Evolutionary conservation across 495 filamentous ascomycete species (phyloP), one percentile per base, ranked within the genome.

Genomic region (Rostrohypoxylon terebratum): DNA sequence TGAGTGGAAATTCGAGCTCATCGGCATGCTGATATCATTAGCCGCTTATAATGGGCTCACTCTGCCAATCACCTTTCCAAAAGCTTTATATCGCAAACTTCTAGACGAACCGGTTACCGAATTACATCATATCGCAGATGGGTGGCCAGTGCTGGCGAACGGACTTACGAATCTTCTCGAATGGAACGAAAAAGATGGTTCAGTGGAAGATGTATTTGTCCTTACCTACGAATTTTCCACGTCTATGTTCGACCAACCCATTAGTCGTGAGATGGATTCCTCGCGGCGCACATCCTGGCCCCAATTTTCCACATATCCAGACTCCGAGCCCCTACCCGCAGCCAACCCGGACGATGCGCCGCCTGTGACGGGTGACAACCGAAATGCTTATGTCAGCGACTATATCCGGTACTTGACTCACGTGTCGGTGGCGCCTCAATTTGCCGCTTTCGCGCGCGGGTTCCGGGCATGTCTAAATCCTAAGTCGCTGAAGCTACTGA

Each of bases 1-100:
- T 1, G 81, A 93, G 4, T 94, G 95, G 85, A 95, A 94, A 71
- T 98, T 92, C 75, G 94, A 99, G 78, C 86, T 98, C 2, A 81
- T 97, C 34, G 96, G 96, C 3, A 77, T 97, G n/a, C 78, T 98
- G 48, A 85, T 97, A 65, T 94, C 91, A 0, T 82, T 99, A 2
- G 96, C 96, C n/a, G 85, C 98, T 18, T 97, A 97, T 81, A 99
- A 98, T 70, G 94, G 94, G 1, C 84, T 97, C 18, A 97, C 93
- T 0, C 83, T 99, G 1, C 95, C 95, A 1, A 83, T 98, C 61
- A 96, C 90, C 4, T 94, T 99, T 68, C 96, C 96, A 5, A 87
- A 86, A 54, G 90, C 90, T 0, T 87, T 98, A 28, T 99, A 99
- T 79, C 87, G 88, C 62, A 93, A 93, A 70, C 84, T 98, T 2